Evolutionary conservation across 805 yeast species (phyloP).

Genomic region (Saccharomyces eubayanus): DNA sequence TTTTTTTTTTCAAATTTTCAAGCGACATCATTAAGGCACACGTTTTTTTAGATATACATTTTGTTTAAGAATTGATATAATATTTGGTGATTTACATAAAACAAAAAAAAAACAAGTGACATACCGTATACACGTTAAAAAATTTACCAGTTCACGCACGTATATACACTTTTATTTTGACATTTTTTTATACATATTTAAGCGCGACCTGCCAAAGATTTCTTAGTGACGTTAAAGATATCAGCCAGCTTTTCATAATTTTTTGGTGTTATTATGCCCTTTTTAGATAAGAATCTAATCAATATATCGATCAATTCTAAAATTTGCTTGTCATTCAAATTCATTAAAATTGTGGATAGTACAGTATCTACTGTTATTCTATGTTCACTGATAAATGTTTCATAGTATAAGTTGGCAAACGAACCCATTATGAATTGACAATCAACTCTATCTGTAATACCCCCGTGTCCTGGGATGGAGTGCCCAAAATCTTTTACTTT

Average conservation of each 20-base stretch:
- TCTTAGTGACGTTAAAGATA: conserved; percentile 11
- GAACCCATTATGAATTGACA: conserved; percentile 98
- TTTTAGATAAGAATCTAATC: conserved; percentile 29
- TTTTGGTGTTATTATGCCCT: conserved; percentile 34
- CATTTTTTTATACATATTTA: not conserved
- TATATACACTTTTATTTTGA: not conserved
- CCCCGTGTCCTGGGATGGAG: conserved; percentile 98
- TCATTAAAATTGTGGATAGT: conserved; percentile 66
- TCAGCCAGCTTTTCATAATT: conserved; percentile 30
- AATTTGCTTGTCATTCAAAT: conserved; percentile 59
- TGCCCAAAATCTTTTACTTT: conserved; percentile 96
- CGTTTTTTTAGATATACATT: not conserved
- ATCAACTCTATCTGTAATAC: conserved; percentile 94
- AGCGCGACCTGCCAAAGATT: not conserved
- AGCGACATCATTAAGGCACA: not conserved
- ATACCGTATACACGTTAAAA: not conserved
- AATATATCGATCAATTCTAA: conserved; percentile 52
- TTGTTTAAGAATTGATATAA: not conserved
- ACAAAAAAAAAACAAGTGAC: not conserved
- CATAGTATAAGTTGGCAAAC: conserved; percentile 84
- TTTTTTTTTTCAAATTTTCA: not conserved
- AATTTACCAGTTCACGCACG: not conserved
- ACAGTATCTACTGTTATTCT: conserved; percentile 66
- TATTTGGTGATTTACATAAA: not conserved
- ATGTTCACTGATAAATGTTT: conserved; percentile 74